These are phyloP conservation scores for Thalassiosira allenii DNA, from an alignment of 352 stramenopile species.

Conservation along the genomic window DNA sequence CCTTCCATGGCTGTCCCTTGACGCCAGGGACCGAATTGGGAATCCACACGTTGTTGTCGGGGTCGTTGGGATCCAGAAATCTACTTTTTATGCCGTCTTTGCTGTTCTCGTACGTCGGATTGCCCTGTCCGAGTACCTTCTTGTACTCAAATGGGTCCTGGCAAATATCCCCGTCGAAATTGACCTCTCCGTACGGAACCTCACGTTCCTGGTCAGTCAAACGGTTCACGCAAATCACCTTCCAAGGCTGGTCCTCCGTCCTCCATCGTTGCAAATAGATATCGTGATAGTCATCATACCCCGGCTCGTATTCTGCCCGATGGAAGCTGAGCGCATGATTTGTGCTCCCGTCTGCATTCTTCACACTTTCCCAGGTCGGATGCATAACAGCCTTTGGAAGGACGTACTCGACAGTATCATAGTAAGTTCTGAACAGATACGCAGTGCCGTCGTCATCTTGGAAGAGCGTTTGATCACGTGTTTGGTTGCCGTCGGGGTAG, in stretches of 20 bases:
- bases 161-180: conserved; percentile 68
- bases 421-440: conserved; percentile 94
- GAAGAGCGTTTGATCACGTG: conserved; percentile 92
- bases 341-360: conserved; percentile 74
- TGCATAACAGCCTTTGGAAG: conserved; percentile 95
- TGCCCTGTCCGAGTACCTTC: conserved; percentile 77
- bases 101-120: conserved; percentile 64
- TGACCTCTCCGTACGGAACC: conserved; percentile 64
- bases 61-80: conserved; percentile 93
- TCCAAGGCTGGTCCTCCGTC: conserved; percentile 93
- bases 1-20: conserved; percentile 91
- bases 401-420: conserved; percentile 94
- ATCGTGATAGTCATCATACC: conserved; percentile 97
- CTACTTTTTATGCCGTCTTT: conserved; percentile 86
- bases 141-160: conserved; percentile 73
- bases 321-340: conserved; percentile 97
- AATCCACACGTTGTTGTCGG: conserved; percentile 90
- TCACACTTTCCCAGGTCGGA: conserved; percentile 96
- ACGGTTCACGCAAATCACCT: conserved; percentile 89
- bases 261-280: conserved; percentile 96
- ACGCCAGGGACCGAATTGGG: conserved; percentile 89
- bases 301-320: conserved; percentile 91
- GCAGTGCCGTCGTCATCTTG: conserved; percentile 74
- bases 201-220: conserved; percentile 65
- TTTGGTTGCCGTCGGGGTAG: conserved; percentile 96